Conservation (phyloP, 768 basidiomycete genomes). For the Leccinum boreale region DNA sequence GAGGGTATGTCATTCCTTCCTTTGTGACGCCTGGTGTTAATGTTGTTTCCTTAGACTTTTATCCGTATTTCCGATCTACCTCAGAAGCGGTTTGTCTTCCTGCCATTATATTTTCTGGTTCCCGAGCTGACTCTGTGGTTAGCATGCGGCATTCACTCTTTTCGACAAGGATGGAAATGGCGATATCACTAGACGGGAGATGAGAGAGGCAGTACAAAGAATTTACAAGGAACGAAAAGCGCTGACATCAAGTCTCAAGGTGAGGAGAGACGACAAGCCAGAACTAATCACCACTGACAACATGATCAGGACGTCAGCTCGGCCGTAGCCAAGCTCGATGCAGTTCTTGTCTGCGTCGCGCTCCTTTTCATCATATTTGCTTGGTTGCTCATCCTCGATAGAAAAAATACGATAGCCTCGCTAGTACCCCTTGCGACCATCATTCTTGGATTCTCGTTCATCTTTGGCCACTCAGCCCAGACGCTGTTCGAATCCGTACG, state of each 20-base stretch:
- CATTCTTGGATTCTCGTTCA: constrained; percentile 80
- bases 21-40: background rate
- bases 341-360: constrained; percentile 59
- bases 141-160: constrained; percentile 66
- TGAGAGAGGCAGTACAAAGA: constrained; percentile 78
- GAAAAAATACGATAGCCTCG: constrained; percentile 59
- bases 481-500: constrained; percentile 73
- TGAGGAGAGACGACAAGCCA: constrained; percentile 18
- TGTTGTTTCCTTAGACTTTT: constrained; percentile 52
- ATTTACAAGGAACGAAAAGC: constrained; percentile 79
- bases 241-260: constrained; percentile 68
- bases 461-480: constrained; percentile 80
- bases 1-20: constrained; percentile 45
- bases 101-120: background rate
- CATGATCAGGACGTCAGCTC: constrained; percentile 61
- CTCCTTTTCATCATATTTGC: constrained; percentile 62
- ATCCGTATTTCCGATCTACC: constrained; percentile 69
- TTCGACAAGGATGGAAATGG: constrained; percentile 86
- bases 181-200: constrained; percentile 72
- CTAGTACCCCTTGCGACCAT: constrained; percentile 78
- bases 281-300: constrained; percentile 1
- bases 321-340: constrained; percentile 75
- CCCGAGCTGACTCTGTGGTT: constrained; percentile 4
- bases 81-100: constrained; percentile 56
- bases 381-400: constrained; percentile 74